Conservation (phyloP, 2,329 filamentous ascomycete genomes). For the Cercospora janseana region DNA sequence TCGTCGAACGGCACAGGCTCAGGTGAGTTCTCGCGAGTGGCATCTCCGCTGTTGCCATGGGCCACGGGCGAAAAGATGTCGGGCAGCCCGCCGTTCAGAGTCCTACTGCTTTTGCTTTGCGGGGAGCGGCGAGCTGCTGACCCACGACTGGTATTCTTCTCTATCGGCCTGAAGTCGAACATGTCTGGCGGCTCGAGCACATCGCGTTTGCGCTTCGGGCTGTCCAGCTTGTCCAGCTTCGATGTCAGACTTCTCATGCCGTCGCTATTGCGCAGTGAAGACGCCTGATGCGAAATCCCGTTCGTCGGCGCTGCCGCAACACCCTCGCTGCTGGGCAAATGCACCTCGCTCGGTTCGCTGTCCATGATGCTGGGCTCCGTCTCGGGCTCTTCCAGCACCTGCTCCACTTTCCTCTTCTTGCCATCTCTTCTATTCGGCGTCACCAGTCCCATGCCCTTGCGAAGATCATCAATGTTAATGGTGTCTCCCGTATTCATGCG, state of each 20-base stretch:
- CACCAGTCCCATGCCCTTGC: conserved; percentile 60
- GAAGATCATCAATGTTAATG: conserved; percentile 60
- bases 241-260: conserved; percentile 14
- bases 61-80: conserved; percentile 9
- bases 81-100: neutral
- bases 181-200: conserved; percentile 38
- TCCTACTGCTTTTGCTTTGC: neutral
- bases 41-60: conserved; percentile 17
- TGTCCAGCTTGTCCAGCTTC: conserved; percentile 13
- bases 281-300: neutral
- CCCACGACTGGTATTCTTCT: neutral
- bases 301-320: conserved; percentile 3
- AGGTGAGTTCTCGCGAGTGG: neutral
- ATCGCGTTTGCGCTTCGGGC: conserved; percentile 33
- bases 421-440: conserved; percentile 36
- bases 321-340: conserved; percentile 13
- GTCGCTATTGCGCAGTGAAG: conserved; percentile 10
- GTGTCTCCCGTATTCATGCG: conserved; percentile 72
- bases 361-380: conserved; percentile 28
- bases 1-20: conserved; percentile 25
- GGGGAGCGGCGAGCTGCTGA: conserved; percentile 4
- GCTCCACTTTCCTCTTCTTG: conserved; percentile 22
- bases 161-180: conserved; percentile 37
- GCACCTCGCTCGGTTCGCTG: conserved; percentile 33
- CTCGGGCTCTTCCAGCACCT: conserved; percentile 25